phyloP scores from a whole-genome alignment of 78 protist species.

The Trichosphaerium sp. region DNA sequence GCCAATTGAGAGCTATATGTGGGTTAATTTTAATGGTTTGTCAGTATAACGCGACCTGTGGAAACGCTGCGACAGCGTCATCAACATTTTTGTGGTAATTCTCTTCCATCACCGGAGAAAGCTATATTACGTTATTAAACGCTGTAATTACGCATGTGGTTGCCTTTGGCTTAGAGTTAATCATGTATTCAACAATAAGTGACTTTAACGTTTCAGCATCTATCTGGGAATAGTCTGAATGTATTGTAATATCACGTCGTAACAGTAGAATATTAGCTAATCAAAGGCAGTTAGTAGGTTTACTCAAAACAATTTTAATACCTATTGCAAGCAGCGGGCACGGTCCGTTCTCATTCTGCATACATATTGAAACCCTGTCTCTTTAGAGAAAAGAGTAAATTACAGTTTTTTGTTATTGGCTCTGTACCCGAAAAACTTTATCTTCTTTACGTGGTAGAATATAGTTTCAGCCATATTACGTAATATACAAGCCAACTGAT shows the following conservation, averaged over 20 bases:
- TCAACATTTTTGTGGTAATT: not conserved
- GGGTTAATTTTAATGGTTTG: too few relatives aligned
- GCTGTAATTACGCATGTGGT: not conserved
- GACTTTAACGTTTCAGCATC: not conserved
- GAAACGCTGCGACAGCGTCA: not conserved
- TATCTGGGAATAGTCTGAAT: not conserved
- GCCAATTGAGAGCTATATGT: not conserved
- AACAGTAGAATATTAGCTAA: not conserved
- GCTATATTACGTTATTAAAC: not conserved
- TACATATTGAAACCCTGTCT: not conserved
- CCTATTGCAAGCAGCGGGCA: conserved; percentile 46
- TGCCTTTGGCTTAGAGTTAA: not conserved
- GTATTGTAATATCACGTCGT: not conserved
- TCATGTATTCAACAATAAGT: not conserved
- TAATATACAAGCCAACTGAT: too few relatives aligned
- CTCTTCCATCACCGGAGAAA: not conserved
- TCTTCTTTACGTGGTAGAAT: too few relatives aligned
- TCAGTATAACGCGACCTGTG: too few relatives aligned
- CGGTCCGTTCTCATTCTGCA: conserved; percentile 46
- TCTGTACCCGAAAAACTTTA: too few relatives aligned
- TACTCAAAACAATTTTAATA: not conserved
- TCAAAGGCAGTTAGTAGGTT: too few relatives aligned
- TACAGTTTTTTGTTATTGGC: too few relatives aligned
- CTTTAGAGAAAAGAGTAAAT: too few relatives aligned
- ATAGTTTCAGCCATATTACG: too few relatives aligned